Percentiles rank a stretch among this genome's conserved stretches.
Evolutionary conservation across 148 eudicot species (phyloP).

Genomic region (Rhododendron henanense): DNA sequence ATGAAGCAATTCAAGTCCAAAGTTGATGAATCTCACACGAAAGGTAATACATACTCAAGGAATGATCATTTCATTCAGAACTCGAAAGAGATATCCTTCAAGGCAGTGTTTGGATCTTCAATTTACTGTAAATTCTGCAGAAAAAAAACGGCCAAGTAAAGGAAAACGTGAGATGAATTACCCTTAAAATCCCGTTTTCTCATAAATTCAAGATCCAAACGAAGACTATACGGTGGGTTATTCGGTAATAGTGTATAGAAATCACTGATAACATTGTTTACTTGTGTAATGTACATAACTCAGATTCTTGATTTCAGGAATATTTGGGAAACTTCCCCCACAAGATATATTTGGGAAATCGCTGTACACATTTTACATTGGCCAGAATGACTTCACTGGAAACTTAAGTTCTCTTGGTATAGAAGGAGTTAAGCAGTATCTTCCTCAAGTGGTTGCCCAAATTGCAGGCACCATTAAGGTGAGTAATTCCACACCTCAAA

Average conservation of each 20-base stretch:
- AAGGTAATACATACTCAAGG: constrained; percentile 16
- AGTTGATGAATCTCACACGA: constrained; percentile 36
- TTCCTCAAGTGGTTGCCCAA: constrained; percentile 72
- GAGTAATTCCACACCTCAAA: not conserved
- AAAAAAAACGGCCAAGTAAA: not conserved
- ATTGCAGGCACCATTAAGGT: constrained; percentile 72
- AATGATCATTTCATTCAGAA: not conserved
- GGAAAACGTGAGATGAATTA: not conserved
- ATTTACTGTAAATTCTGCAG: not conserved
- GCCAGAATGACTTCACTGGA: constrained; percentile 92
- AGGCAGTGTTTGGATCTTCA: not conserved
- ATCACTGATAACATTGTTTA: not conserved
- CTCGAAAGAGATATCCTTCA: not conserved
- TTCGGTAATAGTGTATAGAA: not conserved
- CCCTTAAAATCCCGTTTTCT: not conserved
- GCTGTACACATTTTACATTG: constrained; percentile 79
- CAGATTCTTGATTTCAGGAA: constrained; percentile 23
- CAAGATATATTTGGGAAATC: constrained; percentile 61
- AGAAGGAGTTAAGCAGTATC: constrained; percentile 48
- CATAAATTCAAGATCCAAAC: not conserved
- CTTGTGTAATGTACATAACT: not conserved
- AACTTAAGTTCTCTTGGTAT: constrained; percentile 50
- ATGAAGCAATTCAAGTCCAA: constrained; percentile 56
- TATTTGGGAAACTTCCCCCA: constrained; percentile 42
- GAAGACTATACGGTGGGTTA: not conserved